phyloP scores from a whole-genome alignment of 768 basidiomycete species.

The Amanita fuliginea region DNA sequence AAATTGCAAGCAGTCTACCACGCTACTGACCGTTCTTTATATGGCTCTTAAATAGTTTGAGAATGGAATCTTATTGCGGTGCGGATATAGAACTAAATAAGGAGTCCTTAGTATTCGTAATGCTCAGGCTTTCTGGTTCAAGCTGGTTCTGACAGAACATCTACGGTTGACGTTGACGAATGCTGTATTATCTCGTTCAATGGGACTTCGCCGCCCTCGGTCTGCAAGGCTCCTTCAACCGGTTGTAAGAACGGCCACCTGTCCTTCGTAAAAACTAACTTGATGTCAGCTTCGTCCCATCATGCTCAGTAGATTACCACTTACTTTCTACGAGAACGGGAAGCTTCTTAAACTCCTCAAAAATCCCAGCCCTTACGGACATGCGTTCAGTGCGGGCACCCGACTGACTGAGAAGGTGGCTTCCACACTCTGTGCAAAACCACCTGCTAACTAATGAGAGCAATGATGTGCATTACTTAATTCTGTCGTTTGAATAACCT shows the following conservation, averaged over 20 bases:
- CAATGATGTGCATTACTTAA: background rate
- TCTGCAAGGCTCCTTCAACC: background rate
- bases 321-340: background rate
- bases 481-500: background rate
- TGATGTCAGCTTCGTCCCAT: background rate
- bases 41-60: too few species aligned
- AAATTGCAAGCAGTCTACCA: too few species aligned
- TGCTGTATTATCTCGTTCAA: background rate
- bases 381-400: background rate
- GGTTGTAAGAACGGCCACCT: conserved; percentile 1
- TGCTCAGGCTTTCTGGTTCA: too few species aligned
- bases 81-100: too few species aligned
- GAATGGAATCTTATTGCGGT: too few species aligned
- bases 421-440: conserved; percentile 3
- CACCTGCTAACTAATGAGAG: background rate
- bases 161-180: too few species aligned
- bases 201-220: background rate
- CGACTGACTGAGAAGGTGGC: background rate
- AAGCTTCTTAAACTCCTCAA: conserved; percentile 1
- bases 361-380: background rate
- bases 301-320: background rate
- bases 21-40: too few species aligned
- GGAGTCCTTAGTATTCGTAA: too few species aligned
- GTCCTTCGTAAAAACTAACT: background rate
- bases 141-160: too few species aligned